Evolutionary conservation across 805 yeast species (phyloP).

Genomic region (Hanseniaspora occidentalis): DNA sequence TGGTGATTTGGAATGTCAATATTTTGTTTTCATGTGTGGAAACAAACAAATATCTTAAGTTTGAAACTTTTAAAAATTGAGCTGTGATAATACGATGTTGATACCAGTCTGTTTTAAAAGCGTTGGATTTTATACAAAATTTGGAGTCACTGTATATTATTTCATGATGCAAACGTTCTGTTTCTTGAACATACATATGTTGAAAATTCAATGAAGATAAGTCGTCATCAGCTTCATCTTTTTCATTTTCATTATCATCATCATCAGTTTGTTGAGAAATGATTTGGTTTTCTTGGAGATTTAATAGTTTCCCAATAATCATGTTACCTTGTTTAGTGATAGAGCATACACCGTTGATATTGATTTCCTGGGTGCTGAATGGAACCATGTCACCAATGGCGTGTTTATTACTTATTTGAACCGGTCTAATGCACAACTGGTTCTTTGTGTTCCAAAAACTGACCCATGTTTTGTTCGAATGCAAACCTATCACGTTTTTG

Average conservation of each 20-base stretch:
- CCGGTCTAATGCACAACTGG: constrained; percentile 18
- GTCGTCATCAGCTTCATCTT: not conserved
- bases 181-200: not conserved
- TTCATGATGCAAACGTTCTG: not conserved
- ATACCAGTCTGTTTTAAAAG: not conserved
- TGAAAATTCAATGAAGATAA: not conserved
- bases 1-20: constrained; percentile 11
- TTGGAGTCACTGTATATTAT: not conserved
- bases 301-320: constrained; percentile 16
- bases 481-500: constrained; percentile 19
- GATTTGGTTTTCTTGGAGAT: not conserved
- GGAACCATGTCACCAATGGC: constrained; percentile 9
- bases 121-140: not conserved
- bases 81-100: not conserved
- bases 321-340: constrained; percentile 16
- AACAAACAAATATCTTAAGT: constrained; percentile 29
- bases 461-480: constrained; percentile 25
- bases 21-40: constrained; percentile 25
- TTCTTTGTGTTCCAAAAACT: constrained; percentile 14
- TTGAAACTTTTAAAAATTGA: constrained; percentile 15
- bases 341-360: constrained; percentile 19
- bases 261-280: no score
- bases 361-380: constrained; percentile 15
- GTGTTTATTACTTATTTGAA: constrained; percentile 12
- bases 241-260: not conserved